phyloP scores from a whole-genome alignment of 805 yeast genomes.

The Schwanniomyces occidentalis region DNA sequence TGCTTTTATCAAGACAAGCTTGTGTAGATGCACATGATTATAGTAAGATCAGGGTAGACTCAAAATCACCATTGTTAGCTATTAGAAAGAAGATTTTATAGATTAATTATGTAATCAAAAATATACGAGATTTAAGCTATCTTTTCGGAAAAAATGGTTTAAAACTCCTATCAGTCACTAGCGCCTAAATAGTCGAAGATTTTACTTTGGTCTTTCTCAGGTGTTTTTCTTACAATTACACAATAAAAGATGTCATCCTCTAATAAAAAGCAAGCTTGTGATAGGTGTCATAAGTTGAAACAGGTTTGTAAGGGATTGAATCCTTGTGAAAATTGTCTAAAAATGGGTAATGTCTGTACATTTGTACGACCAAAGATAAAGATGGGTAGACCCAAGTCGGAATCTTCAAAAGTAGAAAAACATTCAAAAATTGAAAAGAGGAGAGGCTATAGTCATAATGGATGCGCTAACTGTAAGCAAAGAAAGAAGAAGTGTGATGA shows the following conservation, averaged over 20 bases:
- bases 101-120: neutral
- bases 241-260: too few species aligned
- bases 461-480: slow-evolving; percentile 20
- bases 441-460: slow-evolving; percentile 15
- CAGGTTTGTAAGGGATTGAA: slow-evolving; percentile 20
- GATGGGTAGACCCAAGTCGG: slow-evolving; percentile 19
- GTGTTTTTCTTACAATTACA: too few species aligned
- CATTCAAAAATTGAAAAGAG: slow-evolving; percentile 1
- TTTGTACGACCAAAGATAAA: slow-evolving; percentile 15
- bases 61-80: slow-evolving; percentile 17
- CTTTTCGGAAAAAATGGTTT: too few species aligned
- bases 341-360: slow-evolving; percentile 11
- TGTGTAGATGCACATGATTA: slow-evolving; percentile 27
- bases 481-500: slow-evolving; percentile 27
- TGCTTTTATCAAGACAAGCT: slow-evolving; percentile 23
- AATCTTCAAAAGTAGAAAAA: neutral
- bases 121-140: too few species aligned
- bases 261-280: slow-evolving; percentile 23
- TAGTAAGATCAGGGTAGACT: slow-evolving; percentile 11
- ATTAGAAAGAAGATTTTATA: slow-evolving; percentile 12
- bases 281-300: slow-evolving; percentile 24
- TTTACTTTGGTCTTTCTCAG: too few species aligned
- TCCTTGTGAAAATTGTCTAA: slow-evolving; percentile 20
- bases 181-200: too few species aligned
- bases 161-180: too few species aligned